Evolutionary conservation across 345 rosid species (phyloP).

Genomic region (Raphanus raphanistrum): DNA sequence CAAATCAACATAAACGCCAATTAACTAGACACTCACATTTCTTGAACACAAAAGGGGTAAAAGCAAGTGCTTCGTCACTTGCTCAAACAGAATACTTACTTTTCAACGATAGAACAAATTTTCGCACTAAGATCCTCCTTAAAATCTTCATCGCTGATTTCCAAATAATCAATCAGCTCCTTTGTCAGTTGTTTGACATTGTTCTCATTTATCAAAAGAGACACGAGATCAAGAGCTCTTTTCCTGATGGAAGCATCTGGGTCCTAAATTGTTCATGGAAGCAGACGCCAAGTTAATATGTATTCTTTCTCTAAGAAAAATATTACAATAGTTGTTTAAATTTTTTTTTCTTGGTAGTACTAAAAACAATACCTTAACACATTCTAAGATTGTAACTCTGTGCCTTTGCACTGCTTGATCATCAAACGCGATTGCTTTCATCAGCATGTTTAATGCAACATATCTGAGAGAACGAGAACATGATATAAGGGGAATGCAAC

Average conservation of each 20-base stretch:
- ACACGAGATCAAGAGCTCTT: constrained; percentile 93
- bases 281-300: constrained; percentile 38
- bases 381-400: constrained; percentile 91
- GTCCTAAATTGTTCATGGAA: constrained; percentile 60
- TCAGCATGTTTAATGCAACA: constrained; percentile 96
- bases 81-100: constrained; percentile 57
- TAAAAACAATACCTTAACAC: constrained; percentile 78
- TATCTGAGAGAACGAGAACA: constrained; percentile 52
- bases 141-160: constrained; percentile 94
- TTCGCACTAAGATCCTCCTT: constrained; percentile 98
- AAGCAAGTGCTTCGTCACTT: constrained; percentile 7
- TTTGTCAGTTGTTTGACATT: constrained; percentile 89
- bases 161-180: constrained; percentile 93
- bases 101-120: constrained; percentile 94
- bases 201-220: constrained; percentile 79
- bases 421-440: constrained; percentile 86
- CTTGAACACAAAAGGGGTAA: constrained; percentile 3
- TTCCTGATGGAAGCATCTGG: constrained; percentile 97
- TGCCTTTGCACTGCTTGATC: constrained; percentile 97
- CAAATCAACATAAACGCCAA: constrained; percentile 19
- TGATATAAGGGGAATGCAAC: constrained; percentile 49
- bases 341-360: constrained; percentile 2
- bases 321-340: constrained; percentile 4
- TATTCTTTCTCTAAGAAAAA: neutral
- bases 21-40: constrained; percentile 5